A percentile compares a stretch with the other conserved stretches of the same genome.
Evolutionary conservation across 495 filamentous ascomycete species (phyloP).

Genomic region (Hypoxylon cercidicola): DNA sequence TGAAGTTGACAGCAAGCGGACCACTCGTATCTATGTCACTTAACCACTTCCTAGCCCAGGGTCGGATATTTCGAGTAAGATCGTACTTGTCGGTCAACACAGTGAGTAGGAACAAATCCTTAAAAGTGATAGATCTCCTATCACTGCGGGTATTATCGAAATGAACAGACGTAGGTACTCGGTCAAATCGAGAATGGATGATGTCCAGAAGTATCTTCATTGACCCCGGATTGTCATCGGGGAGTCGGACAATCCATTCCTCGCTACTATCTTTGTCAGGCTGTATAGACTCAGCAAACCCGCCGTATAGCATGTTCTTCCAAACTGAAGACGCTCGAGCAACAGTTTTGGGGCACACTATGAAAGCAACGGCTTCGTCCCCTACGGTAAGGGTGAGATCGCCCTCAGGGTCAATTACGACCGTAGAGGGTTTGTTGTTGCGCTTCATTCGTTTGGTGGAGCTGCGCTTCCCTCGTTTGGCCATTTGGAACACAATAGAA

Average conservation of each 20-base stretch:
- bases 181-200: slow-evolving; percentile 19
- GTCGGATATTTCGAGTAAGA: slow-evolving; percentile 20
- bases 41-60: slow-evolving; percentile 18
- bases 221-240: slow-evolving; percentile 22
- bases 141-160: neutral
- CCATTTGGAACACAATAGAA: too few relatives aligned
- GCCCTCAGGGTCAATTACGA: slow-evolving; percentile 30
- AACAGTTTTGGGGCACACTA: slow-evolving; percentile 29
- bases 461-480: too few relatives aligned
- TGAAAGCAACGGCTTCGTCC: slow-evolving; percentile 6
- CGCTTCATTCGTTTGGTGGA: too few relatives aligned
- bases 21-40: neutral
- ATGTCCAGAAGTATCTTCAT: slow-evolving; percentile 20
- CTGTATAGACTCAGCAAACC: slow-evolving; percentile 18
- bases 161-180: neutral
- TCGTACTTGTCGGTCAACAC: slow-evolving; percentile 32
- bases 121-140: neutral
- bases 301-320: slow-evolving; percentile 29
- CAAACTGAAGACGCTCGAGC: slow-evolving; percentile 30
- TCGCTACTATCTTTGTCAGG: neutral
- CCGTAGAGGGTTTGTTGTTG: neutral
- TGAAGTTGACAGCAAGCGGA: neutral
- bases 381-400: slow-evolving; percentile 25
- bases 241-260: slow-evolving; percentile 25
- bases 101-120: slow-evolving; percentile 21